Evolutionary conservation across 441 rosid genomes (phyloP).

Genomic region (Jatropha podagrica): DNA sequence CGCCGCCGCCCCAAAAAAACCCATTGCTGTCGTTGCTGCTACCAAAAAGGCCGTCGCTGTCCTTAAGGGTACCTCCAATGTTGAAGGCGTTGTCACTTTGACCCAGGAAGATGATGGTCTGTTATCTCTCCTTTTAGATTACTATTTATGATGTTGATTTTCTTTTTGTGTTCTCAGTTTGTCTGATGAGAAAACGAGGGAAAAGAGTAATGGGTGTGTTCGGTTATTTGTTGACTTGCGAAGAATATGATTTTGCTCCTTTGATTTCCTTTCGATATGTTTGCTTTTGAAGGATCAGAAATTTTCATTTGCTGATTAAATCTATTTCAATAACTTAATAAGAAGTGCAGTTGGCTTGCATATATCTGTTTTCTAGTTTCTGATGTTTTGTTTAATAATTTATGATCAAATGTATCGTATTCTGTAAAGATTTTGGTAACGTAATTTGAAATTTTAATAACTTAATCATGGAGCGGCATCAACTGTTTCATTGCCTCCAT

Average conservation of each 20-base stretch:
- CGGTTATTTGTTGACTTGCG: background rate
- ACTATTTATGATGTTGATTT: background rate
- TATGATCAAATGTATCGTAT: background rate
- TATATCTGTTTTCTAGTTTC: background rate
- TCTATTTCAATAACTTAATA: no score
- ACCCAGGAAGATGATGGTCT: slow-evolving; percentile 70
- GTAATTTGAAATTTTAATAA: background rate
- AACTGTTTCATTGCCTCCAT: background rate
- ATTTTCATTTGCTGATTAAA: no score
- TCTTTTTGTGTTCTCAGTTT: background rate
- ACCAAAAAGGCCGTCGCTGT: slow-evolving; percentile 87
- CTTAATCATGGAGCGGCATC: no score
- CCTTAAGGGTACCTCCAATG: slow-evolving; percentile 66
- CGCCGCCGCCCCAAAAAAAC: slow-evolving; percentile 30
- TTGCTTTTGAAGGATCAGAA: background rate
- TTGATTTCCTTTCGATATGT: background rate
- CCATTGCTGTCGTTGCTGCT: slow-evolving; percentile 54
- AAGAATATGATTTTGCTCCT: background rate
- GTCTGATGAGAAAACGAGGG: slow-evolving; percentile 10
- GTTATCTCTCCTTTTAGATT: slow-evolving; percentile 6
- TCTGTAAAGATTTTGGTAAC: background rate
- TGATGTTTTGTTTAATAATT: background rate
- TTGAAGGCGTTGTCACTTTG: slow-evolving; percentile 82
- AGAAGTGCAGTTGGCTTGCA: no score
- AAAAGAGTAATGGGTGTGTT: background rate